Percentiles rank a stretch among this genome's conserved stretches.
Evolutionary conservation across 1,284 basidiomycete species (phyloP).

Genomic region (Microbotryum intermedium): DNA sequence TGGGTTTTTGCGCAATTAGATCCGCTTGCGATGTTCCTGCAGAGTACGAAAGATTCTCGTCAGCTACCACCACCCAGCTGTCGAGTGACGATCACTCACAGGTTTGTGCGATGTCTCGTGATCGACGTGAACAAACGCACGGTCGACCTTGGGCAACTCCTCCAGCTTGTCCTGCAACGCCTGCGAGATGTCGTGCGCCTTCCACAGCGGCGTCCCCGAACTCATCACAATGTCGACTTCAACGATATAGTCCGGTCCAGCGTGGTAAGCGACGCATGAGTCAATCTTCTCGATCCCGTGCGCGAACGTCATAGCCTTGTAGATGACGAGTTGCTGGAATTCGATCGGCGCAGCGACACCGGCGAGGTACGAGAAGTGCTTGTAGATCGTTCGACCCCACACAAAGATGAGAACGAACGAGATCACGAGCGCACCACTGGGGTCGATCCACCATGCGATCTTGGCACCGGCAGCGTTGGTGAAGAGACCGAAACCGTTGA

Average conservation of each 20-base stretch:
- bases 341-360: constrained; percentile 86
- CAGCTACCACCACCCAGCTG: not conserved
- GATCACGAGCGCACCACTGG: constrained; percentile 70
- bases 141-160: constrained; percentile 77
- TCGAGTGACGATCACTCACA: constrained; percentile 34
- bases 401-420: constrained; percentile 39
- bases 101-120: constrained; percentile 78
- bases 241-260: constrained; percentile 70
- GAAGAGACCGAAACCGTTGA: constrained; percentile 58
- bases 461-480: constrained; percentile 84
- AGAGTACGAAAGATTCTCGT: not conserved
- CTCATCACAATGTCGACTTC: constrained; percentile 93
- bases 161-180: constrained; percentile 91
- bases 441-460: constrained; percentile 75
- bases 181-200: constrained; percentile 80
- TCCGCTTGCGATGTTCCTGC: constrained; percentile 30
- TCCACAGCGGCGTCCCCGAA: constrained; percentile 77
- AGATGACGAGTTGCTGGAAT: constrained; percentile 81
- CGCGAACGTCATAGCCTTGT: constrained; percentile 79
- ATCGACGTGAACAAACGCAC: constrained; percentile 72
- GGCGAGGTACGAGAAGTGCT: constrained; percentile 76
- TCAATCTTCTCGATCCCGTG: constrained; percentile 78
- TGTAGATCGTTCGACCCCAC: constrained; percentile 54
- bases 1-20: not conserved
- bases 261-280: constrained; percentile 51